phyloP scores from a whole-genome alignment of 495 filamentous ascomycete genomes.

The Diplogelasinospora grovesii region DNA sequence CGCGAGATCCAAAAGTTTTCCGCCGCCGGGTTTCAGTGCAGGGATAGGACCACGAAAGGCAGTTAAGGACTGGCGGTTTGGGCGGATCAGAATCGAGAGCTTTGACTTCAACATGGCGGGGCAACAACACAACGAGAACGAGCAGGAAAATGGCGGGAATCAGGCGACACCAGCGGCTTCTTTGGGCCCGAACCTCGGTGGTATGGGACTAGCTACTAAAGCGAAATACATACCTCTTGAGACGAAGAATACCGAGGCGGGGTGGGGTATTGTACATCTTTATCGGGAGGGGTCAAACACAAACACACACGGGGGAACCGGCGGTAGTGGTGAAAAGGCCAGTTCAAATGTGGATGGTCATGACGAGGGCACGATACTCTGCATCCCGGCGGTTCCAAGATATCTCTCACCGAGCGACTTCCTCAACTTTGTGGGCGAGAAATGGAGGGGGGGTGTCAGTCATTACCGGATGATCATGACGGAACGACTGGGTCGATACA shows the following conservation, averaged over 20 bases:
- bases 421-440: constrained; percentile 85
- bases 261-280: constrained; percentile 90
- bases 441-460: constrained; percentile 79
- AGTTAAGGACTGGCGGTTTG: constrained; percentile 42
- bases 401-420: constrained; percentile 91
- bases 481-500: constrained; percentile 79
- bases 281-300: constrained; percentile 60
- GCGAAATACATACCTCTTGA: constrained; percentile 71
- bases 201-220: constrained; percentile 49
- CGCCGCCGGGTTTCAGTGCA: constrained; percentile 24
- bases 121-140: background rate
- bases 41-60: constrained; percentile 34
- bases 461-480: constrained; percentile 96
- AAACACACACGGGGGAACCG: background rate
- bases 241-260: constrained; percentile 69
- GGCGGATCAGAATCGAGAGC: constrained; percentile 37
- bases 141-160: constrained; percentile 3
- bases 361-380: constrained; percentile 63
- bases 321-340: constrained; percentile 16
- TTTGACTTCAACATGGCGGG: constrained; percentile 23
- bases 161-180: constrained; percentile 29
- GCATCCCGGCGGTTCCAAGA: constrained; percentile 88
- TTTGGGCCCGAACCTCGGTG: constrained; percentile 38
- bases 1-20: constrained; percentile 21
- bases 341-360: no score